Conservation (phyloP, 108 stramenopile genomes). For the Cyclotella atomus region DNA sequence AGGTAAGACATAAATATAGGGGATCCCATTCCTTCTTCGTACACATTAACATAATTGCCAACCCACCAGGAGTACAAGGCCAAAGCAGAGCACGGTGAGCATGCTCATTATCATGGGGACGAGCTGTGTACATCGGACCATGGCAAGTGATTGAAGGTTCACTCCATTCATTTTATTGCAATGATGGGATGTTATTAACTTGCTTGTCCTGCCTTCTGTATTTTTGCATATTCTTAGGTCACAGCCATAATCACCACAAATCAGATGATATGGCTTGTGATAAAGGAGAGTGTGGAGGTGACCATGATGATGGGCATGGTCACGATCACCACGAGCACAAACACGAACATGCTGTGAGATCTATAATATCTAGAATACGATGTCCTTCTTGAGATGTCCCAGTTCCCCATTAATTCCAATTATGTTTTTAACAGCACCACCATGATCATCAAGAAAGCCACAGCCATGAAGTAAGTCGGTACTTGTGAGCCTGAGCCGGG, state of each 20-base stretch:
- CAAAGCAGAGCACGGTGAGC: constrained; percentile 23
- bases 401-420: too few species aligned
- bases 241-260: neutral
- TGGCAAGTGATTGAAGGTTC: neutral
- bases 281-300: neutral
- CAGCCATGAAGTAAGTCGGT: constrained; percentile 6
- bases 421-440: constrained; percentile 9
- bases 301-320: constrained; percentile 17
- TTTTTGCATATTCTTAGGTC: neutral
- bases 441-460: constrained; percentile 22
- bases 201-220: neutral
- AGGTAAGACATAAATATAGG: too few species aligned
- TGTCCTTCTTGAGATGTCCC: too few species aligned
- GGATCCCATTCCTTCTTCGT: too few species aligned
- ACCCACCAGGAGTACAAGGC: constrained; percentile 13
- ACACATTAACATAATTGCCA: too few species aligned
- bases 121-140: constrained; percentile 34
- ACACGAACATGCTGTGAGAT: constrained; percentile 14
- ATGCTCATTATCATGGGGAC: constrained; percentile 45
- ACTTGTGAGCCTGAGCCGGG: too few species aligned
- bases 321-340: constrained; percentile 31
- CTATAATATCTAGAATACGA: too few species aligned
- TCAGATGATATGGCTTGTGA: neutral
- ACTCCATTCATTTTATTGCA: neutral
- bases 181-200: neutral